A percentile compares a stretch with the other conserved stretches of the same genome.
Conservation (phyloP, 176 grass and related monocot species). For the Avena eriantha region DNA sequence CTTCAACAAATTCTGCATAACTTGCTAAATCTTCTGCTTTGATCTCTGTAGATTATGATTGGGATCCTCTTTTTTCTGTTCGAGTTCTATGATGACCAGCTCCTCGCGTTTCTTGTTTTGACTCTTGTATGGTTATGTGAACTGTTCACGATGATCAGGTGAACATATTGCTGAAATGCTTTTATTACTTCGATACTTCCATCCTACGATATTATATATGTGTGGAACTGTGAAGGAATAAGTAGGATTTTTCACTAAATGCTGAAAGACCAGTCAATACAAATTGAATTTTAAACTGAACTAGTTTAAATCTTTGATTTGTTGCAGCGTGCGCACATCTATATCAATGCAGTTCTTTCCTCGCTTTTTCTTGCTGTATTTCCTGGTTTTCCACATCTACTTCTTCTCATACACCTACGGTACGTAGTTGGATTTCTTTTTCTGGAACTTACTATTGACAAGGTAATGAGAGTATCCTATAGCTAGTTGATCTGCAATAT, state of each 20-base stretch:
- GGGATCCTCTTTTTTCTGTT: slow-evolving; percentile 98
- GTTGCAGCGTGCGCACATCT: slow-evolving; percentile 90
- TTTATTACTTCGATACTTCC: not conserved
- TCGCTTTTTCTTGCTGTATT: slow-evolving; percentile 97
- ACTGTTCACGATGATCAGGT: slow-evolving; percentile 99
- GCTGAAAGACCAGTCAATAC: not conserved
- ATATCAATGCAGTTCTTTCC: slow-evolving; percentile 99
- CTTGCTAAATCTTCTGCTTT: slow-evolving; percentile 48
- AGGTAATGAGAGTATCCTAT: slow-evolving; percentile 16
- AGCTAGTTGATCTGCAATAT: slow-evolving; percentile 13
- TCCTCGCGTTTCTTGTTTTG: slow-evolving; percentile 93
- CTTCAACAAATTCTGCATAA: slow-evolving; percentile 10
- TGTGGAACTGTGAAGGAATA: slow-evolving; percentile 5
- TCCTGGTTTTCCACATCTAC: slow-evolving; percentile 99
- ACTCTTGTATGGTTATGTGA: slow-evolving; percentile 99
- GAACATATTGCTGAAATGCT: slow-evolving; percentile 19
- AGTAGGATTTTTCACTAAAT: slow-evolving; percentile 22
- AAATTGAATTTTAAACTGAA: slow-evolving; percentile 35
- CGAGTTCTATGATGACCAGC: slow-evolving; percentile 97
- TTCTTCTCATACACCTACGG: slow-evolving; percentile 98
- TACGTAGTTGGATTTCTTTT: slow-evolving; percentile 46
- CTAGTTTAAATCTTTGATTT: slow-evolving; percentile 15
- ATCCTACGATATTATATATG: not conserved
- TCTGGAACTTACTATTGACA: not conserved
- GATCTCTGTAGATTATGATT: slow-evolving; percentile 92